Base-by-base conservation (phyloP, 306 rosid species). In the Medicago lupulina region DNA sequence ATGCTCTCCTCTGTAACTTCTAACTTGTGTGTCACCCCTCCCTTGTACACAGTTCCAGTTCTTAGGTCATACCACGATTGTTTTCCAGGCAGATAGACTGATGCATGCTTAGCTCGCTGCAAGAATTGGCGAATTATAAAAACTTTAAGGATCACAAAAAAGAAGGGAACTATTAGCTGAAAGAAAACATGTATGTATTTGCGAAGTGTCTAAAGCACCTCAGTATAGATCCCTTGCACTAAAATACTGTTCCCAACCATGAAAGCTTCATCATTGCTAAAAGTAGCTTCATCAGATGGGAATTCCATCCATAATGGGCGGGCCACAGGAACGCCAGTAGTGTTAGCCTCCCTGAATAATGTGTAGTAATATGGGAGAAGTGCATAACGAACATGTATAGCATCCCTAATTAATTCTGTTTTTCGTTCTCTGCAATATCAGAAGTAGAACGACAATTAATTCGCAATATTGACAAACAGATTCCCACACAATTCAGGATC, bases 231-330 rank as follows among this genome's bases (percentile, higher is more conserved):
- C 68, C 98, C 99, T 76, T 95, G 99, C 83, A 95, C 99, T 87
- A 95, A 79, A 84, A 95, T 82, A 80, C 97, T 80, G 85, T 70
- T 85, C 72, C 99, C 99, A 63, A 95, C 96, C 99, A 95, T 89
- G 77, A 95, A 88, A 73, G 99, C 98, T 79, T 95, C 97, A 7
- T 95, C 99, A 72, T 92, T 95, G 85, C 73, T 87, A 81, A 92
- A 95, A 73, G 99, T 95, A 75, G 87, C 90, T 76, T 92, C 97
- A 63, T 95, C 99, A 41, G 85, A 89, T 72, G 99, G 93, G 86
- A 95, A 95, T 76, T 95, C 99, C 99, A 95, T 90, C 99, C 99
- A 95, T 72, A 95, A 68, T 73, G 98, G 97, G 73, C 99, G 97
- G 16, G 83, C 76, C 61, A 95, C 92, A 57, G 99, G 99, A 85